Conservation (phyloP, 2,329 filamentous ascomycete species). For the Clonostachys rhizophaga region DNA sequence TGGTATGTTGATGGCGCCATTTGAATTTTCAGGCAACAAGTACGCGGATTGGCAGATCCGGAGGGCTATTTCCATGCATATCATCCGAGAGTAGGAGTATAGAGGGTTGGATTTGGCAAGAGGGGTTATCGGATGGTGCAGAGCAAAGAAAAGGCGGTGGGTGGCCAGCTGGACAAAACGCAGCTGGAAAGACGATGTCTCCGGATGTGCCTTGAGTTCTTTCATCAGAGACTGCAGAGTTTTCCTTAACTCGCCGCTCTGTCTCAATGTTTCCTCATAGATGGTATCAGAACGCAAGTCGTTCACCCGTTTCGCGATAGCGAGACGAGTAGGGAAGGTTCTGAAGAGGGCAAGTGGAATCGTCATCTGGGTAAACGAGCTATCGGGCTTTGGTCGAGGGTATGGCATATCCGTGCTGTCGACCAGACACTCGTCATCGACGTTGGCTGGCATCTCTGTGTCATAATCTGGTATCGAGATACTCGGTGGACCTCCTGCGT, state of each 20-base stretch:
- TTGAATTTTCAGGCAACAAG: too few relatives aligned
- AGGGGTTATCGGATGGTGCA: conserved; percentile 46
- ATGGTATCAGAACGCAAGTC: conserved; percentile 23
- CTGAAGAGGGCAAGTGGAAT: conserved; percentile 33
- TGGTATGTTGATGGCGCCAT: too few relatives aligned
- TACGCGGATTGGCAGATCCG: conserved; percentile 12
- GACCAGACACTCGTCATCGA: conserved; percentile 37
- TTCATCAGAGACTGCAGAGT: too few relatives aligned
- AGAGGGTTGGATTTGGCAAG: conserved; percentile 36
- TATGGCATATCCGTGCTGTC: conserved; percentile 7
- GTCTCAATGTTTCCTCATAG: conserved; percentile 37
- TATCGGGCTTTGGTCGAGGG: conserved; percentile 20
- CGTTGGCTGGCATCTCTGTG: conserved; percentile 41
- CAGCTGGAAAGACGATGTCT: conserved; percentile 30
- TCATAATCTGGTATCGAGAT: conserved; percentile 40
- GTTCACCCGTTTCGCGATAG: conserved; percentile 35
- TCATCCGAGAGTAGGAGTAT: conserved; percentile 49
- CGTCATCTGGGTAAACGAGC: conserved; percentile 31
- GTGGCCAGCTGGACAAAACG: conserved; percentile 34
- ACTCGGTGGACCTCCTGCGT: conserved; percentile 38
- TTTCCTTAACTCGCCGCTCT: too few relatives aligned
- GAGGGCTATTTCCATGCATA: conserved; percentile 35
- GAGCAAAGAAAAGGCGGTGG: conserved; percentile 42
- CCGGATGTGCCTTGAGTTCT: neutral
- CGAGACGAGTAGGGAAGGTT: conserved; percentile 36